These are phyloP conservation scores for Hamamelis virginiana DNA, from an alignment of 164 flowering plant genomes.

Conservation along the genomic window DNA sequence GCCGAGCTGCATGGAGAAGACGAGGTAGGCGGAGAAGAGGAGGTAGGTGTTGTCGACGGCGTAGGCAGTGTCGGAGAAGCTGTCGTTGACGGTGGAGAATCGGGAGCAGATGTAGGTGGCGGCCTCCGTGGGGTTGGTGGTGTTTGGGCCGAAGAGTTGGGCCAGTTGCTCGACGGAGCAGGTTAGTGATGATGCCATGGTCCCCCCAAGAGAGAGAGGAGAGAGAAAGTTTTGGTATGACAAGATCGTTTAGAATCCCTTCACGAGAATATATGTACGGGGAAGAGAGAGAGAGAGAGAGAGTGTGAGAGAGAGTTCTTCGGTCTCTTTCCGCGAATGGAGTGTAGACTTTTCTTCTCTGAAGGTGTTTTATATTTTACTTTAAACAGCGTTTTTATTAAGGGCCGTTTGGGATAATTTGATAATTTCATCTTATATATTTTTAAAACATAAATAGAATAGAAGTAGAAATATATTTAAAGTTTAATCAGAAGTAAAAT, in stretches of 20 bases:
- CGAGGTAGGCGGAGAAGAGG: conserved; percentile 65
- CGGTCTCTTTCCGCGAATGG: no score
- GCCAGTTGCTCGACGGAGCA: conserved; percentile 33
- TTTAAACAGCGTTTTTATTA: no score
- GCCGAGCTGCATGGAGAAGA: conserved; percentile 59
- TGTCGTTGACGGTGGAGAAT: conserved; percentile 14
- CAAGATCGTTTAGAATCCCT: neutral
- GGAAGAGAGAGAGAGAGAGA: conserved; percentile 2
- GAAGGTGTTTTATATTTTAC: no score
- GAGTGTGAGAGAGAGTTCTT: no score
- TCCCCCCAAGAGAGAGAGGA: no score
- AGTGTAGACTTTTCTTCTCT: no score
- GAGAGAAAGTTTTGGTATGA: neutral
- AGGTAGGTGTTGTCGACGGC: conserved; percentile 58
- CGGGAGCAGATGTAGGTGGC: conserved; percentile 42
- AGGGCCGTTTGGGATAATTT: no score
- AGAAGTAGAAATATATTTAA: no score
- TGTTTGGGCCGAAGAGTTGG: conserved; percentile 31
- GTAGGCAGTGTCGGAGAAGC: conserved; percentile 30
- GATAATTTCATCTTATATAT: no score
- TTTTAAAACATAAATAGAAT: no score
- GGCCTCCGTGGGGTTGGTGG: conserved; percentile 33
- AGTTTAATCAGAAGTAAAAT: no score
- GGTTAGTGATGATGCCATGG: conserved; percentile 14
- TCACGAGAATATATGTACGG: neutral